These are phyloP conservation scores for Botrytis pseudocinerea DNA, from an alignment of 2,329 filamentous ascomycete genomes.

Conservation along the genomic window DNA sequence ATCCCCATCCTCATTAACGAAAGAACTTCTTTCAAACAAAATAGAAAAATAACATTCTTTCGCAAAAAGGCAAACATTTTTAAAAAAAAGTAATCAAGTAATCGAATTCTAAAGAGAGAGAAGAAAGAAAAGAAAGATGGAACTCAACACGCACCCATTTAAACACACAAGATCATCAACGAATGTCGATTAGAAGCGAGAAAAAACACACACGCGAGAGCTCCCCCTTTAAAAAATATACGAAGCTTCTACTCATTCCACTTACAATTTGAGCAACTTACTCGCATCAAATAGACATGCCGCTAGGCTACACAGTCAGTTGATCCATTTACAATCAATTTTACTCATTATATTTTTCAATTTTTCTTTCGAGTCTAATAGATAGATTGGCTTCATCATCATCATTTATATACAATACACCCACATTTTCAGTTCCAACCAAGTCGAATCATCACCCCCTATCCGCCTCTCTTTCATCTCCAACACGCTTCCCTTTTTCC, in stretches of 20 bases:
- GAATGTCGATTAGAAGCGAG: background rate
- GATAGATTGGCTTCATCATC: conserved; percentile 8
- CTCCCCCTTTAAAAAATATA: background rate
- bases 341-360: too few species aligned
- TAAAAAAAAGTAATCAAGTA: too few species aligned
- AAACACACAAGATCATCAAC: rapidly evolving
- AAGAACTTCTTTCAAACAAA: too few species aligned
- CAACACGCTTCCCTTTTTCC: background rate
- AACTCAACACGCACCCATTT: background rate
- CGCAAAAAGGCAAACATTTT: too few species aligned
- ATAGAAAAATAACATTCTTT: too few species aligned
- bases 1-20: too few species aligned
- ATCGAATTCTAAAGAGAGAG: too few species aligned
- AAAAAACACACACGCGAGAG: background rate
- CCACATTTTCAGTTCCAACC: background rate
- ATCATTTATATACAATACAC: conserved; percentile 20
- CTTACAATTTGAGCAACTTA: too few species aligned
- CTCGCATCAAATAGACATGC: too few species aligned
- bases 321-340: background rate
- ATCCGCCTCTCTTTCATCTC: background rate
- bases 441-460: background rate
- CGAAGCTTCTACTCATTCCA: too few species aligned
- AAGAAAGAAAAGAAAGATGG: background rate
- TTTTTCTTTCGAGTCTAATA: background rate
- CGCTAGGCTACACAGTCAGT: background rate